These are phyloP conservation scores for Tulasnella sp. DNA, from an alignment of 768 basidiomycete genomes.

Conservation along the genomic window DNA sequence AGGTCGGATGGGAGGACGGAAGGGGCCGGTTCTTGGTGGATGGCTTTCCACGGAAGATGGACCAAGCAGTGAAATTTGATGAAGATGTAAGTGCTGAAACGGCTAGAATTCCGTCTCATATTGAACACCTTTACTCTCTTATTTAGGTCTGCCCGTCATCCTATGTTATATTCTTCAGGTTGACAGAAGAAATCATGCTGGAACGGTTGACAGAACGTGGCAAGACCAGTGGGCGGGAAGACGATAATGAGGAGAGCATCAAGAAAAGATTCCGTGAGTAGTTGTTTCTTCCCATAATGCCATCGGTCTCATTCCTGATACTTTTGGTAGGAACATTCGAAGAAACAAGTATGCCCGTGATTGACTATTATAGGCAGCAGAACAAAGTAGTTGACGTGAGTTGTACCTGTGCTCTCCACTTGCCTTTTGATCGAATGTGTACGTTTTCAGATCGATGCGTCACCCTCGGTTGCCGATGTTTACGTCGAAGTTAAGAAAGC, in stretches of 20 bases:
- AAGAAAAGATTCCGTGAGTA: constrained; percentile 85
- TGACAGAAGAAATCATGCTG: constrained; percentile 81
- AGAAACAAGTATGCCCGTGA: constrained; percentile 85
- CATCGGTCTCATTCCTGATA: background rate
- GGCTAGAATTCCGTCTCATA: background rate
- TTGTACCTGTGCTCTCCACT: constrained; percentile 1
- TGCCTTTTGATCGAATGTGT: background rate
- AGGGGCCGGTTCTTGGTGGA: constrained; percentile 87
- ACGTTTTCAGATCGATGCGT: constrained; percentile 50
- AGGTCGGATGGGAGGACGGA: constrained; percentile 54
- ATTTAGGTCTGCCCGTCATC: constrained; percentile 71
- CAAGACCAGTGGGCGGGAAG: constrained; percentile 90
- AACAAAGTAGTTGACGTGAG: constrained; percentile 73
- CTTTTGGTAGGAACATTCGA: constrained; percentile 56
- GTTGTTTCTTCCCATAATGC: background rate
- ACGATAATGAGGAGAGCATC: constrained; percentile 91
- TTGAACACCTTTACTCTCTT: background rate
- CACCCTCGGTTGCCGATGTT: constrained; percentile 59
- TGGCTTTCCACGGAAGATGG: constrained; percentile 98
- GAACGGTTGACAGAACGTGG: constrained; percentile 76
- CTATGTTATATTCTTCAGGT: constrained; percentile 75
- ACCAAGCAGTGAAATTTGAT: constrained; percentile 90
- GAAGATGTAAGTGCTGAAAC: constrained; percentile 44
- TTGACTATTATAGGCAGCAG: constrained; percentile 59
- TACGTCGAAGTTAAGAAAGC: constrained; percentile 47